These are phyloP conservation scores for Smithsoniella earleae DNA, from an alignment of 163 green algal species.

Conservation along the genomic window DNA sequence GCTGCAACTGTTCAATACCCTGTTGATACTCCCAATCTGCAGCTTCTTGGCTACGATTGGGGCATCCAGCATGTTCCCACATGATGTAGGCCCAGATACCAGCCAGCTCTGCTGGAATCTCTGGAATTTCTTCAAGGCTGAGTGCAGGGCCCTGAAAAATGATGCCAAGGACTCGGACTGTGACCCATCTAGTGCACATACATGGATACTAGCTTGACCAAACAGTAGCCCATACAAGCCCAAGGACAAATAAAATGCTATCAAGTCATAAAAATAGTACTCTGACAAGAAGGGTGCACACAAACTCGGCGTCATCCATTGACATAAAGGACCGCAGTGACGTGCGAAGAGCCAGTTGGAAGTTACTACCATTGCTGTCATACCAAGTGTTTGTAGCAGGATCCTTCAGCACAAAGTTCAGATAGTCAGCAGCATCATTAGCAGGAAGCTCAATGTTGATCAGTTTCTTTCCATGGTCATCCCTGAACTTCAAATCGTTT, in stretches of 20 bases:
- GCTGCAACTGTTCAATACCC: slow-evolving; percentile 37
- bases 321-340: slow-evolving; percentile 25
- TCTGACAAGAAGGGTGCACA: neutral
- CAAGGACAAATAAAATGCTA: neutral
- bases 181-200: neutral
- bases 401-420: slow-evolving; percentile 96
- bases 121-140: slow-evolving; percentile 37
- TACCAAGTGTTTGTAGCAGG: slow-evolving; percentile 72
- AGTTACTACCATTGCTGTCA: slow-evolving; percentile 80
- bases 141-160: slow-evolving; percentile 4
- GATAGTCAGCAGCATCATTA: slow-evolving; percentile 63
- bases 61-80: slow-evolving; percentile 82
- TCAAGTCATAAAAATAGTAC: neutral
- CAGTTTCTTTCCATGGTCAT: slow-evolving; percentile 33
- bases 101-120: slow-evolving; percentile 71
- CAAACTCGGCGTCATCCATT: slow-evolving; percentile 19
- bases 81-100: slow-evolving; percentile 93
- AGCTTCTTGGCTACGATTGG: slow-evolving; percentile 54
- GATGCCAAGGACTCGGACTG: neutral
- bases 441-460: slow-evolving; percentile 53
- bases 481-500: slow-evolving; percentile 29
- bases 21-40: slow-evolving; percentile 58
- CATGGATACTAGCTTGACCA: neutral
- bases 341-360: slow-evolving; percentile 53
- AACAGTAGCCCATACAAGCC: neutral